A percentile compares a stretch with the other conserved stretches of the same genome.
Conservation (phyloP, 257 asterid species). For the Solanum piurae region DNA sequence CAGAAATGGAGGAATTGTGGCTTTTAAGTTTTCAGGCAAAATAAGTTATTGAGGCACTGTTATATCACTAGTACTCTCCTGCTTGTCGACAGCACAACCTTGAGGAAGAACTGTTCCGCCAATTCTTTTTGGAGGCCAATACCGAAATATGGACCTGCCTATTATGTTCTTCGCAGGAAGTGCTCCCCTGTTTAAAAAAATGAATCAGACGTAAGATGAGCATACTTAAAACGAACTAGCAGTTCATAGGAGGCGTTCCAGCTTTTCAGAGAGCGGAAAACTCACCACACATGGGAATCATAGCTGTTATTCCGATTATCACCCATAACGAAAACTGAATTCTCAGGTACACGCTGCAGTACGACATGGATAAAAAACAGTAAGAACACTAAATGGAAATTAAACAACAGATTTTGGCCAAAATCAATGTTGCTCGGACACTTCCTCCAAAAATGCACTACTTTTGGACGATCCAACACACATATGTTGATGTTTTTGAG, state of each 20-base stretch:
- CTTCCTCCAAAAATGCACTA: neutral
- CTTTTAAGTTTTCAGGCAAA: neutral
- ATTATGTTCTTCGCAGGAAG: constrained; percentile 4
- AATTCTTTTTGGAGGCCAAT: constrained; percentile 28
- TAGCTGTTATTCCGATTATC: constrained; percentile 16
- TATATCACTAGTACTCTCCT: neutral
- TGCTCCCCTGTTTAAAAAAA: neutral
- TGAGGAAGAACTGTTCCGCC: constrained; percentile 67
- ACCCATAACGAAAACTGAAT: constrained; percentile 10
- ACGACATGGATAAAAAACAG: neutral
- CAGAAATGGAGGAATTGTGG: neutral
- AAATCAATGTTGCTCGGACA: neutral
- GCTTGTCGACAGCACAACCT: constrained; percentile 46
- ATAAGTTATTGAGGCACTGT: neutral
- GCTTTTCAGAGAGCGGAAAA: neutral
- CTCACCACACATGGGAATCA: constrained; percentile 14
- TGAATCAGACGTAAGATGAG: neutral
- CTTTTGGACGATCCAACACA: neutral
- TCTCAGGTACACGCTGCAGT: constrained; percentile 9
- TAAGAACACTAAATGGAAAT: neutral
- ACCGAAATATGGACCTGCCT: constrained; percentile 6
- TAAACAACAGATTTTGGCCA: neutral
- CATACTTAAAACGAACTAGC: neutral
- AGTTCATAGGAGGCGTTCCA: neutral
- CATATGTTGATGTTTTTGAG: neutral